Evolutionary conservation across 1,139 yeast genomes (phyloP).

Genomic region (Blastobotrys proliferans): DNA sequence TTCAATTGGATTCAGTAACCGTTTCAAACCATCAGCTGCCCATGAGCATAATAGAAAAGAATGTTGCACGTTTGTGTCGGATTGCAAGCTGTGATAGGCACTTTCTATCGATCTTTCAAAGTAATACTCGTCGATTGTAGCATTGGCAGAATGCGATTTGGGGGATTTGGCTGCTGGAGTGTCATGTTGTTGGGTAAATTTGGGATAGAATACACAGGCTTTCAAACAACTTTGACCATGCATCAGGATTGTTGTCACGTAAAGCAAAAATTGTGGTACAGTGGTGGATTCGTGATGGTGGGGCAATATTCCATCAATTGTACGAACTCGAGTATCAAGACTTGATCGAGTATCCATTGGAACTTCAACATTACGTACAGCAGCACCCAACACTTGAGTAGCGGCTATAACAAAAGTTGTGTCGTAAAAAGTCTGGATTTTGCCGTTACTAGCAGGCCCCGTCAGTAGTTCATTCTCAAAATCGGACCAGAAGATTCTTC

Average conservation of each 20-base stretch:
- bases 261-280: no score
- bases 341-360: background rate
- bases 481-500: slow-evolving; percentile 20
- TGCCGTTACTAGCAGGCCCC: background rate
- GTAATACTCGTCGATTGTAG: no score
- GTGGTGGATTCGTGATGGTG: background rate
- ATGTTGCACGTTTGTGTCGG: slow-evolving; percentile 3
- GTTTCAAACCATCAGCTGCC: slow-evolving; percentile 4
- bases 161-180: no score
- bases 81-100: slow-evolving; percentile 6
- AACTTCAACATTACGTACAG: background rate
- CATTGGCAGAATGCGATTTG: no score
- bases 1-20: slow-evolving; percentile 2
- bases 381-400: slow-evolving; percentile 5
- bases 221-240: slow-evolving; percentile 2
- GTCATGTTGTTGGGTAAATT: no score
- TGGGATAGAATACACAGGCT: slow-evolving; percentile 7
- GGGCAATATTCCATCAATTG: slow-evolving; percentile 4
- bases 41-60: slow-evolving; percentile 5
- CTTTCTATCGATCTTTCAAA: slow-evolving; percentile 2
- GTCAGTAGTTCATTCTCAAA: slow-evolving; percentile 19
- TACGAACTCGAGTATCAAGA: slow-evolving; percentile 3
- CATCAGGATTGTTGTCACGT: slow-evolving; percentile 6
- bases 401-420: slow-evolving; percentile 7
- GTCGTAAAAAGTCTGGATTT: slow-evolving; percentile 8